Base-by-base conservation (phyloP, 495 filamentous ascomycete species). In the Darksidea phi region DNA sequence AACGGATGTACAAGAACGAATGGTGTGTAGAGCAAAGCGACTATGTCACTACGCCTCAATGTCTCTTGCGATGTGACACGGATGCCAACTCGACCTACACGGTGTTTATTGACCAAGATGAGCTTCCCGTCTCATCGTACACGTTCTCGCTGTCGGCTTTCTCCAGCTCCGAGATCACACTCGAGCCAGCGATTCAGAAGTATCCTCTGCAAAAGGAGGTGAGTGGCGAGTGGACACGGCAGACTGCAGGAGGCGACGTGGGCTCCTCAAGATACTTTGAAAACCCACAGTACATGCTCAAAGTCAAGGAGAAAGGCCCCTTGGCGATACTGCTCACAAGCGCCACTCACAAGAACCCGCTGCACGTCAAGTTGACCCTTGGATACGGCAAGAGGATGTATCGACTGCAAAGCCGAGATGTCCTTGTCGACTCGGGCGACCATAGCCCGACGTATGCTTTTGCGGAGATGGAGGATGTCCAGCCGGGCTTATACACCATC, bases 1-100 rank as follows among this genome's bases (percentile, higher is more conserved):
- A 85, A 24, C 79, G 86, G 42, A 84, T 97, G 1, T 86, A 88
- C 32, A 73, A 91, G 12, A 83, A 79, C 52, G 88, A 93, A 52
- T 81, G 79, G 10, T 78, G 83, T 18, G 71, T 88, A 4, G 77
- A 87, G 64, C 81, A 85, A 42, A 86, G 88, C 1, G 86, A 88
- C n/a, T 96, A 88, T 64, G 91, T 97, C 36, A 92, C 96, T 71
- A 93, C 91, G 1, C 91, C 92, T 12, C 95, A 97, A 70, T 95
- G 88, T 11, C 83, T 97, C 13, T 85, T 94, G 28, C 84, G 86
- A 55, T 79, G 95, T 41, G 84, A 88, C 10, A 79, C 89, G 60
- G 72, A 80, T 23, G 69, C 83, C 18, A 68, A 74, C 23, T 76
- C 78, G 20, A 76, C 79, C 0, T 92, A 91, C 68, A 97, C 93